Evolutionary conservation across 306 rosid genomes (phyloP), one percentile per base, ranked within the genome.

Genomic region (Neltuma alba): DNA sequence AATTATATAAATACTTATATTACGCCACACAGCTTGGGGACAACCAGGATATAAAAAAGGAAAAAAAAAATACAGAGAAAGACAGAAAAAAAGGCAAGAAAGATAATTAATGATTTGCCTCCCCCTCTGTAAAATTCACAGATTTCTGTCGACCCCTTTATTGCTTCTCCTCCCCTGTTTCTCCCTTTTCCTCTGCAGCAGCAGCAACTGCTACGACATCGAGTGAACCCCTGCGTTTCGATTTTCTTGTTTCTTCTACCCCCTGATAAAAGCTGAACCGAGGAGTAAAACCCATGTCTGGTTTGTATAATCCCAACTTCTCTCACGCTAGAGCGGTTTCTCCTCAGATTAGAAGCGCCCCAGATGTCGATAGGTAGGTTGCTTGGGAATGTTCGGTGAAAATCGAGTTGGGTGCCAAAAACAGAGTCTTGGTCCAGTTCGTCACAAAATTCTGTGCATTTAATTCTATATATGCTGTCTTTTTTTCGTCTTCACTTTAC

Each of bases 271-370:
- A 60, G 31, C 70, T 54, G 30, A 48, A 37, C 12, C 15, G 21
- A 8, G 18, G 13, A 8, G 42, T 20, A 27, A 66, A 80, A 69
- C 87, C 81, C 78, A 94, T 94, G 98, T 94, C 97, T 76, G 98
- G 98, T 70, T 86, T 94, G 92, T 94, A 94, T 77, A 92, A 89
- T 85, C 87, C 92, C 75, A 94, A 94, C 89, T 94, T 92, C 90
- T 94, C 98, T 40, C 98, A 94, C 52, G 97, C 94, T 66, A 92
- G 98, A 91, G 96, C 98, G 55, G 98, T 87, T 84, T 94, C 98
- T 75, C 97, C 98, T 31, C 98, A 92, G 87, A 94, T 94, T 91
- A 90, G 98, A 84, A 83, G 83, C 84, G 82, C 83, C 75, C 81
- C 90, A 16, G 98, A 94, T 67, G 96, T 89, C 44, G 98, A 94